Conservation (phyloP, 768 basidiomycete species). For the Phallus indusiatus region DNA sequence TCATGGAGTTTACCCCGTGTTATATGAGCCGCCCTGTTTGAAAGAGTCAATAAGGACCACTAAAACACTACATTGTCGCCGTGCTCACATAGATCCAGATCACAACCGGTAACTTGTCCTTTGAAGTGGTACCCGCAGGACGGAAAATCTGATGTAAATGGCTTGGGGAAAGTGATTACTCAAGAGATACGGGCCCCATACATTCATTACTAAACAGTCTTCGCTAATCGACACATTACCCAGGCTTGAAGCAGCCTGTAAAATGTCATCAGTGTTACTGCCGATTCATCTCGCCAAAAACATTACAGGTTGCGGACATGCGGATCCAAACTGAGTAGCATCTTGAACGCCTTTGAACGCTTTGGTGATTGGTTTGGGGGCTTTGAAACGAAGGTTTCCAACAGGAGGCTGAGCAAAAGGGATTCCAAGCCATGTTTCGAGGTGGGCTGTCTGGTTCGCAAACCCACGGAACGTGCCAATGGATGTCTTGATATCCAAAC, state of each 20-base stretch:
- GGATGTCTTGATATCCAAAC: slow-evolving; percentile 29
- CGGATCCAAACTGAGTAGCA: slow-evolving; percentile 43
- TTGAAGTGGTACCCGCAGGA: slow-evolving; percentile 16
- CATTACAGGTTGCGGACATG: slow-evolving; percentile 41
- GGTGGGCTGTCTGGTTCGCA: slow-evolving; percentile 25
- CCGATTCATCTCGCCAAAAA: not conserved
- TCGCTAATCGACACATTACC: slow-evolving; percentile 38
- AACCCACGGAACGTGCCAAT: slow-evolving; percentile 42
- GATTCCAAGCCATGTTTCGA: slow-evolving; percentile 49
- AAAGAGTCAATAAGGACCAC: not conserved
- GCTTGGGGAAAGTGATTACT: not conserved
- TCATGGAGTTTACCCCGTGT: slow-evolving; percentile 27
- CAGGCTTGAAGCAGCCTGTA: not conserved
- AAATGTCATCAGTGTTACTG: not conserved
- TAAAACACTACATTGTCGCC: not conserved
- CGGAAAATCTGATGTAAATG: slow-evolving; percentile 19
- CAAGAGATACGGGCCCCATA: slow-evolving; percentile 13
- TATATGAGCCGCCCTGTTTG: slow-evolving; percentile 40
- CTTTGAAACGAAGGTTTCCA: slow-evolving; percentile 47
- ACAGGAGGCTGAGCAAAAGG: slow-evolving; percentile 50
- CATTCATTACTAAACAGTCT: slow-evolving; percentile 48
- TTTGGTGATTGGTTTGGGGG: slow-evolving; percentile 34
- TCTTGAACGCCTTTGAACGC: slow-evolving; percentile 24
- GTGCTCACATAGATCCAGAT: slow-evolving; percentile 26
- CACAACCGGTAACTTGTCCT: slow-evolving; percentile 22